A percentile compares a stretch with the other conserved stretches of the same genome.
phyloP scores from a whole-genome alignment of 495 filamentous ascomycete genomes.

The Penicillium argentinense region DNA sequence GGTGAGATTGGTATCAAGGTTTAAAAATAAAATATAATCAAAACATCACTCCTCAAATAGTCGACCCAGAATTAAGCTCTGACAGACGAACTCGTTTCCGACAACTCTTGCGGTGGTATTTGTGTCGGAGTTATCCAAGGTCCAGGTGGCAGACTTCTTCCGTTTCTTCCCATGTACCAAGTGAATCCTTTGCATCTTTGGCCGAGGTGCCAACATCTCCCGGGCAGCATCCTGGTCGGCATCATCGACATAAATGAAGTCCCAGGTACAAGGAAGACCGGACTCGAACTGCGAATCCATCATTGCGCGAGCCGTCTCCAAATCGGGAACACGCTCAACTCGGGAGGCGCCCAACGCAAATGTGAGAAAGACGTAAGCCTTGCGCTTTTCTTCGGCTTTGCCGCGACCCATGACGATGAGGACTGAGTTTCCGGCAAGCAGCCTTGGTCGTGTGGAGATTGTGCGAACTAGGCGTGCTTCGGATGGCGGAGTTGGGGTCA shows the following conservation, averaged over 20 bases:
- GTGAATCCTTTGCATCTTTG: slow-evolving; percentile 13
- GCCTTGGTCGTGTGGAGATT: slow-evolving; percentile 54
- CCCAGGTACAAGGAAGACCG: slow-evolving; percentile 52
- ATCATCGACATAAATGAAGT: slow-evolving; percentile 79
- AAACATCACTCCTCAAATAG: slow-evolving; percentile 60
- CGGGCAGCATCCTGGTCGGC: slow-evolving; percentile 50
- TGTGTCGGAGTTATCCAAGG: slow-evolving; percentile 28
- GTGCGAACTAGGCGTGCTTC: slow-evolving; percentile 56
- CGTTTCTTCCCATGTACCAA: slow-evolving; percentile 39
- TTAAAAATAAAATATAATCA: slow-evolving; percentile 4
- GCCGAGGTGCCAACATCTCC: slow-evolving; percentile 31
- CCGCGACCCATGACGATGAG: slow-evolving; percentile 73
- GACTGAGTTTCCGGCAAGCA: slow-evolving; percentile 67
- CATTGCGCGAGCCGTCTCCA: slow-evolving; percentile 59
- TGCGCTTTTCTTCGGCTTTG: slow-evolving; percentile 61
- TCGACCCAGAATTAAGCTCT: slow-evolving; percentile 86
- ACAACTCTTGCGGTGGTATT: slow-evolving; percentile 53
- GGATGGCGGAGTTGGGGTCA: slow-evolving; percentile 58
- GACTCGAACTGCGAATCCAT: slow-evolving; percentile 46
- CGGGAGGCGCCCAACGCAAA: slow-evolving; percentile 71
- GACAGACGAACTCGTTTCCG: slow-evolving; percentile 84
- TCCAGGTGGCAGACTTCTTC: slow-evolving; percentile 50
- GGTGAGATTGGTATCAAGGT: slow-evolving; percentile 27
- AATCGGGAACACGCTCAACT: slow-evolving; percentile 61
- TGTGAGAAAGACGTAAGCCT: slow-evolving; percentile 70